Base-by-base conservation (phyloP, 441 rosid genomes). In the Erodium trifolium region DNA sequence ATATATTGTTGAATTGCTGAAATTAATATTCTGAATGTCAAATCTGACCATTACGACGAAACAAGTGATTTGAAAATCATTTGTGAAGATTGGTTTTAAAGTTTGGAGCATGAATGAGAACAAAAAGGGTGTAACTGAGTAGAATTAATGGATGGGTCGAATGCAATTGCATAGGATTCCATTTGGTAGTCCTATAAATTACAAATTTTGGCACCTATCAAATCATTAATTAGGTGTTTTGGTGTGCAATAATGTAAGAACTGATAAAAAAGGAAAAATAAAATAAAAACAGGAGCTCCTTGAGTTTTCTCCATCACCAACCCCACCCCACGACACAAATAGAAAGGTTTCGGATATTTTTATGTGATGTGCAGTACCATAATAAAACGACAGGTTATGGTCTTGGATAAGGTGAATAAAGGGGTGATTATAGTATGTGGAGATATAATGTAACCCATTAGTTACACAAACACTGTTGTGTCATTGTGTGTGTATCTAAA, bases 391-490 rank as follows among this genome's bases (percentile, higher is more conserved):
- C 19, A 53, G 60, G 60, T 53, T 5, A 53, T 55, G 62, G 11
- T 5, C 14, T 55, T 17, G 4, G 62, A 55, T 55, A 17, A 55
- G 14, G 23, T 55, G 14, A 55, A 13, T 55, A 55, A 14, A 55
- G 0, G 62, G 62, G 23, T 37, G 41, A 37, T 37, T 37, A 37
- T 37, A 7, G 41, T 16, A 55, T 55, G 10, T 17, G 62, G 3
- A 55, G 14, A 55, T 7, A 35, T 35, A 0, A 31, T 31, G 34
- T 31, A 31, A 14, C n/a, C 59, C 5, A 13, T n/a, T 3, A 53
- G 59, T 53, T 16, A 55, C 62, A 55, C 62, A 55, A 55, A 55
- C 62, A 55, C 3, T 16, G 62, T 55, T 55, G 62, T 55, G 62
- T 55, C 5, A 27, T 55, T 55, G 62, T 55, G 62, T 55, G 23